Percentiles rank a stretch among this genome's conserved stretches.
Evolutionary conservation across 2,329 filamentous ascomycete species (phyloP).

Genomic region (Colletotrichum sp.): DNA sequence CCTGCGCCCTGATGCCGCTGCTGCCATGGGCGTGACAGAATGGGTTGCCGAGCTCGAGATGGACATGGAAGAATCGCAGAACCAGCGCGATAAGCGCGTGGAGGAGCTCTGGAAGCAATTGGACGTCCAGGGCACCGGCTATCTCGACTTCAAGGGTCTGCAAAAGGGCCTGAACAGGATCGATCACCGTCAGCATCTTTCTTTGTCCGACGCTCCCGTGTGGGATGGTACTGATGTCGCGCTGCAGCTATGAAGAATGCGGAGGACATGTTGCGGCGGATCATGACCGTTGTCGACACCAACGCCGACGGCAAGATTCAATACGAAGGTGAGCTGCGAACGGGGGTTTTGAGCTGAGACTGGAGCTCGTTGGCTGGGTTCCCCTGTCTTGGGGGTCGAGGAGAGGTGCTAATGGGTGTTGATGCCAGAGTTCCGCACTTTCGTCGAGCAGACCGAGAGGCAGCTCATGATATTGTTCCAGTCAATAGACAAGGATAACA

Average conservation of each 20-base stretch:
- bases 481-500: slow-evolving; percentile 83
- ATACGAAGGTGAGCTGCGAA: slow-evolving; percentile 73
- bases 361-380: slow-evolving; percentile 6
- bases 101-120: slow-evolving; percentile 85
- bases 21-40: slow-evolving; percentile 51
- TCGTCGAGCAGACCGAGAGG: slow-evolving; percentile 86
- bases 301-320: slow-evolving; percentile 90
- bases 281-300: slow-evolving; percentile 83
- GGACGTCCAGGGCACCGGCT: slow-evolving; percentile 76
- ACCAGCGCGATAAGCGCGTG: slow-evolving; percentile 80
- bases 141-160: slow-evolving; percentile 83
- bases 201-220: neutral
- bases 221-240: slow-evolving; percentile 5
- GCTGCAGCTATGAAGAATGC: slow-evolving; percentile 81
- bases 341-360: neutral
- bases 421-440: slow-evolving; percentile 80
- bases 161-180: slow-evolving; percentile 86
- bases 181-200: slow-evolving; percentile 76
- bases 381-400: neutral
- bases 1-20: slow-evolving; percentile 23
- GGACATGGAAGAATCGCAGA: slow-evolving; percentile 78
- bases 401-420: slow-evolving; percentile 19
- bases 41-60: slow-evolving; percentile 57
- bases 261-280: slow-evolving; percentile 80
- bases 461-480: slow-evolving; percentile 84